phyloP scores from a whole-genome alignment of 2,329 filamentous ascomycete species.

The Cyanodermella asteris region DNA sequence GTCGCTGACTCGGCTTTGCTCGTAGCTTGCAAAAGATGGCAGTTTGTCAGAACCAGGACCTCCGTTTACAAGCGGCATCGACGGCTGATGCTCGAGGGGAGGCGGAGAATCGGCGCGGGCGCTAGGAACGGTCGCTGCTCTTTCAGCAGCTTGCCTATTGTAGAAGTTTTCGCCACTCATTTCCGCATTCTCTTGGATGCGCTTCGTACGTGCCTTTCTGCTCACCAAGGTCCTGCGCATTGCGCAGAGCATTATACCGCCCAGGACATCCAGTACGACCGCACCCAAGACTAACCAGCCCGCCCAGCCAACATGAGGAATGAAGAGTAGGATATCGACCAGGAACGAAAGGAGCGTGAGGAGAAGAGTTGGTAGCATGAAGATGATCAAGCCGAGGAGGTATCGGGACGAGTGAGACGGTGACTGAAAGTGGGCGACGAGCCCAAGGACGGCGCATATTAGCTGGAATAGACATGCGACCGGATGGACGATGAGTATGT shows the following conservation, averaged over 20 bases:
- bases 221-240: slow-evolving; percentile 86
- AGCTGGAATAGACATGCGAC: slow-evolving; percentile 72
- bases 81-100: slow-evolving; percentile 29
- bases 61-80: slow-evolving; percentile 35
- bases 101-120: slow-evolving; percentile 32
- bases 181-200: slow-evolving; percentile 82
- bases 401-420: slow-evolving; percentile 81
- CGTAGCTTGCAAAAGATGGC: slow-evolving; percentile 25
- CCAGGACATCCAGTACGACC: slow-evolving; percentile 62
- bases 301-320: slow-evolving; percentile 83
- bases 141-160: slow-evolving; percentile 31
- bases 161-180: slow-evolving; percentile 95
- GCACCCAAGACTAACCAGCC: slow-evolving; percentile 82
- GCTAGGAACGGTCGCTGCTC: slow-evolving; percentile 11
- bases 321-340: slow-evolving; percentile 81
- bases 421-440: slow-evolving; percentile 64
- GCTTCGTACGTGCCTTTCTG: slow-evolving; percentile 77
- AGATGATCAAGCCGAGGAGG: slow-evolving; percentile 62
- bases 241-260: slow-evolving; percentile 70
- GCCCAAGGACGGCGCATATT: slow-evolving; percentile 59
- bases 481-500: slow-evolving; percentile 80
- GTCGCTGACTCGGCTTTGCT: slow-evolving; percentile 15
- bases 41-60: slow-evolving; percentile 28
- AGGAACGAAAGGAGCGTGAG: slow-evolving; percentile 72
- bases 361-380: slow-evolving; percentile 67